phyloP scores from a whole-genome alignment of 805 yeast genomes.

The Candida sithepensis region DNA sequence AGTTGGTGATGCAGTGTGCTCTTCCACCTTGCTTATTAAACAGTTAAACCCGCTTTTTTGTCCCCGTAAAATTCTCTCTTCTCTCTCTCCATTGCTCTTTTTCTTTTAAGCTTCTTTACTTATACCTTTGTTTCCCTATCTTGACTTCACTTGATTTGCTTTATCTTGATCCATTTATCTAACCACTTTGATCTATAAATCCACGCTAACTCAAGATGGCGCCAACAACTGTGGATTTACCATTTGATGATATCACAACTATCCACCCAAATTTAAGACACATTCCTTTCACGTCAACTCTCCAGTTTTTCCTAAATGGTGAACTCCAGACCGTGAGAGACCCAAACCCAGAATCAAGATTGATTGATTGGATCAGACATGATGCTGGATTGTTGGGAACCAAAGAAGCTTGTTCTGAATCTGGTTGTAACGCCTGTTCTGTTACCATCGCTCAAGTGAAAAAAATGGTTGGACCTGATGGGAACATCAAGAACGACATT shows the following conservation, averaged over 20 bases:
- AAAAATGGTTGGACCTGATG: constrained; percentile 5
- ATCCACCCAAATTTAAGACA: constrained; percentile 23
- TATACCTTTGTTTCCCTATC: not conserved
- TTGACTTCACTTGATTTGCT: not conserved
- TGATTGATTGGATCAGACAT: constrained; percentile 40
- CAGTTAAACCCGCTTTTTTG: too few species aligned
- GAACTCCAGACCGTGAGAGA: constrained; percentile 30
- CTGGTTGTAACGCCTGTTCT: constrained; percentile 51
- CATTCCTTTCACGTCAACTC: constrained; percentile 24
- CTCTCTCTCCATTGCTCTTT: too few species aligned
- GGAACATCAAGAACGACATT: constrained; percentile 22
- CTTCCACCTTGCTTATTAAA: too few species aligned
- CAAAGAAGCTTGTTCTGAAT: constrained; percentile 47
- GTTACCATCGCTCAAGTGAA: constrained; percentile 38
- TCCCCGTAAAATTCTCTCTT: too few species aligned
- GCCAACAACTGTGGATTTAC: constrained; percentile 19
- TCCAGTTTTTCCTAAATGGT: constrained; percentile 40
- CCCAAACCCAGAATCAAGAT: constrained; percentile 41
- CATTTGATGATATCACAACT: constrained; percentile 16
- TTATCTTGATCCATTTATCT: too few species aligned
- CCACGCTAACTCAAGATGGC: constrained; percentile 15
- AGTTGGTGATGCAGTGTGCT: too few species aligned
- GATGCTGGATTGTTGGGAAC: constrained; percentile 39
- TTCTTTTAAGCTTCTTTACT: too few species aligned
- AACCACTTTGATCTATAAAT: too few species aligned